Conservation (phyloP, 805 yeast genomes). For the Kuraishia hungarica region DNA sequence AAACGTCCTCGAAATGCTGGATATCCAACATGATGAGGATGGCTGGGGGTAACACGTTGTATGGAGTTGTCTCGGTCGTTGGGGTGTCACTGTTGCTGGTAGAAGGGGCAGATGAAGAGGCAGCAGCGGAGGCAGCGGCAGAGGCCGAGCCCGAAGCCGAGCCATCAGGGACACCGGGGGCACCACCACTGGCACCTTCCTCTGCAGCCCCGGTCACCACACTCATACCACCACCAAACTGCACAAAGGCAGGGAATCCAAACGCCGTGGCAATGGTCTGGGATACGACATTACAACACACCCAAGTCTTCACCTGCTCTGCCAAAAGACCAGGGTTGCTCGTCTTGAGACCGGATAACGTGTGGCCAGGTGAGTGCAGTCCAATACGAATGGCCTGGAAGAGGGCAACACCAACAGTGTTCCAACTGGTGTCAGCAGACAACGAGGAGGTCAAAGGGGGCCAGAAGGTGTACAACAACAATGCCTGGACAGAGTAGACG, state of each 20-base stretch:
- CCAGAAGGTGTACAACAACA: constrained; percentile 84
- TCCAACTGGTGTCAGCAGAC: constrained; percentile 95
- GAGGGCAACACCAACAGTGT: constrained; percentile 86
- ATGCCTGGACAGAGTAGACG: constrained; percentile 91
- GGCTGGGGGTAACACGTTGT: constrained; percentile 35
- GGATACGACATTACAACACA: constrained; percentile 83
- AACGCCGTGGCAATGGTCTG: constrained; percentile 87
- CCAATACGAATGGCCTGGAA: constrained; percentile 92
- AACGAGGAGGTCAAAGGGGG: constrained; percentile 92
- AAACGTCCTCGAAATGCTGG: constrained; percentile 80
- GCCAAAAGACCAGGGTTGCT: constrained; percentile 39
- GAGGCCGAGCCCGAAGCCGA: too few relatives aligned
- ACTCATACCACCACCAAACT: constrained; percentile 65
- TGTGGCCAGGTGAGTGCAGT: constrained; percentile 69
- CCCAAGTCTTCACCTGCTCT: constrained; percentile 89
- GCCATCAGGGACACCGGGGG: constrained; percentile 3
- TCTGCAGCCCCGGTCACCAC: constrained; percentile 26
- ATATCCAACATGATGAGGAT: constrained; percentile 74
- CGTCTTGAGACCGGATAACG: constrained; percentile 37
- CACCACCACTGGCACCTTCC: constrained; percentile 2
- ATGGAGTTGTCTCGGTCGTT: constrained; percentile 10
- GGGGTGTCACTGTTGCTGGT: neutral
- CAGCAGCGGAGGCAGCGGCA: too few relatives aligned
- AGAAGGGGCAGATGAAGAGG: too few relatives aligned
- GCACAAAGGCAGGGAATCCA: constrained; percentile 91